Conservation (phyloP, 352 stramenopile genomes). For the Phytophthora pseudosyringae region DNA sequence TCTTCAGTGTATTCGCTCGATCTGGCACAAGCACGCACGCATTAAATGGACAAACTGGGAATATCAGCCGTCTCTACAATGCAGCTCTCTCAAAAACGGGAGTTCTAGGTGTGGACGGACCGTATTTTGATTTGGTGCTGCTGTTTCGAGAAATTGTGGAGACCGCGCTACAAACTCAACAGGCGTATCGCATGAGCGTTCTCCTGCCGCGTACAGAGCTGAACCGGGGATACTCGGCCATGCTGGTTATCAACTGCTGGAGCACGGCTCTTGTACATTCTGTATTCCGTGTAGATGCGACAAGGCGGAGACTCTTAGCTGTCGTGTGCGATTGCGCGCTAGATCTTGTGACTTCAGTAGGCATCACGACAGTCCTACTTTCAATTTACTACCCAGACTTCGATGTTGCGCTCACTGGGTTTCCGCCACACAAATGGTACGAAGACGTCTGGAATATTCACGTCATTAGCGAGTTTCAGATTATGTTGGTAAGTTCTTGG, state of each 20-base stretch:
- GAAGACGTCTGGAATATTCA: conserved; percentile 35
- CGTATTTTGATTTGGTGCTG: conserved; percentile 27
- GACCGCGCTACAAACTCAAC: conserved; percentile 29
- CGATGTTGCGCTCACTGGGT: conserved; percentile 2
- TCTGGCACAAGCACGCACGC: neutral
- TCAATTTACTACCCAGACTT: conserved; percentile 24
- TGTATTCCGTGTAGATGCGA: conserved; percentile 8
- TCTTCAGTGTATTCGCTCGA: conserved; percentile 13
- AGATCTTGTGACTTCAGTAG: conserved; percentile 29
- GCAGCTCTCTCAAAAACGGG: conserved; percentile 18
- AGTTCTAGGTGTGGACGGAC: conserved; percentile 17
- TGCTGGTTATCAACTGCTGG: conserved; percentile 42
- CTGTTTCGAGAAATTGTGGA: conserved; percentile 33
- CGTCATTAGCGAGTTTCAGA: conserved; percentile 36
- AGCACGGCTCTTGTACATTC: conserved; percentile 25
- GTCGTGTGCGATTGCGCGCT: conserved; percentile 27
- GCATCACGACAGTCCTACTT: conserved; percentile 20
- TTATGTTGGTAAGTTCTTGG: conserved; percentile 35
- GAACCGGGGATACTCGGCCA: conserved; percentile 25
- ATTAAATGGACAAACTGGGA: neutral
- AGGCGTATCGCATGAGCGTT: conserved; percentile 39
- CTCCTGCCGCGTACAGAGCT: conserved; percentile 23
- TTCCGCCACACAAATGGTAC: conserved; percentile 23
- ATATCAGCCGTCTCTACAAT: conserved; percentile 9
- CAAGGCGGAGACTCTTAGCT: conserved; percentile 15